phyloP scores from a whole-genome alignment of 305 asterid species.

The Solanum aculeatissimum region DNA sequence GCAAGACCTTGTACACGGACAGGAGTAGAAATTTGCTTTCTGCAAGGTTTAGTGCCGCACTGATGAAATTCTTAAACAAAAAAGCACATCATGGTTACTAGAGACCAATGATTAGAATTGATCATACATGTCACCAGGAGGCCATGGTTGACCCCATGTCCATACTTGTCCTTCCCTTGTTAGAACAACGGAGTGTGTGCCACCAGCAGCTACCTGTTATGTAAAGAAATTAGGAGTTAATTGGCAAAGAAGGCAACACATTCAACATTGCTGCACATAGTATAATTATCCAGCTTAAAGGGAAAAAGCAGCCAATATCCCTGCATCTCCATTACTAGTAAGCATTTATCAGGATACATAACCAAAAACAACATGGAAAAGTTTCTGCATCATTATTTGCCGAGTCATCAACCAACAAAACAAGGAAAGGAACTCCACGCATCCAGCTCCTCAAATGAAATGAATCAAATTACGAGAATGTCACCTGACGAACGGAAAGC shows the following conservation, averaged over 20 bases:
- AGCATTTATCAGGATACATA: not conserved
- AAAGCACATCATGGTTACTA: not conserved
- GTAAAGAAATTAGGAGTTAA: not conserved
- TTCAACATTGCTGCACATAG: not conserved
- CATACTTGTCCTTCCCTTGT: conserved; percentile 95
- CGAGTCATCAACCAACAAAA: not conserved
- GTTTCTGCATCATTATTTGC: not conserved
- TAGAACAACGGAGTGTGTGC: conserved; percentile 95
- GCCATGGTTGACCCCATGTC: conserved; percentile 99
- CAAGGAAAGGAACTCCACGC: not conserved
- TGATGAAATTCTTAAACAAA: not conserved
- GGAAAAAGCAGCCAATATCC: not conserved
- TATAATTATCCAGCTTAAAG: not conserved
- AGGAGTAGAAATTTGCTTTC: conserved; percentile 97
- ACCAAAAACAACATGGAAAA: not conserved
- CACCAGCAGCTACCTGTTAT: conserved; percentile 97
- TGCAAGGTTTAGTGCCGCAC: conserved; percentile 14
- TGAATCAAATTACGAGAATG: not conserved
- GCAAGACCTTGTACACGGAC: conserved; percentile 94
- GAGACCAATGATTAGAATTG: not conserved
- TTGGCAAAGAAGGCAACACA: conserved; percentile 1
- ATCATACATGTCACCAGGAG: conserved; percentile 95
- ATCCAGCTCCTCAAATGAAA: not conserved
- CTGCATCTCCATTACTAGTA: not conserved
- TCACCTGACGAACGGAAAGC: conserved; percentile 93